These are phyloP conservation scores for Penicillium sclerotiorum DNA, from an alignment of 2,329 filamentous ascomycete species.

Conservation along the genomic window DNA sequence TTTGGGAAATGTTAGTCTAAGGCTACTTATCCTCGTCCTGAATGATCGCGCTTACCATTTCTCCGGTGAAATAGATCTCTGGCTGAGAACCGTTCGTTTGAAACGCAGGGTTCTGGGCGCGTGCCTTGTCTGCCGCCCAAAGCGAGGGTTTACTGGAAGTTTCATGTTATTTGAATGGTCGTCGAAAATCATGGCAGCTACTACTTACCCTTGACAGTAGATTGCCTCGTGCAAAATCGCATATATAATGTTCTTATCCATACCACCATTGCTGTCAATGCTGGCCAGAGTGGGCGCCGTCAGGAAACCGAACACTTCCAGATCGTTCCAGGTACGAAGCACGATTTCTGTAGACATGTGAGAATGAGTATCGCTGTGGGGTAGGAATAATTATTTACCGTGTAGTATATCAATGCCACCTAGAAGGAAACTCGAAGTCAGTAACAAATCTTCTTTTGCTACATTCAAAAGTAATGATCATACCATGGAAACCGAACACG, in stretches of 20 bases:
- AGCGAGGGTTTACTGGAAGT: constrained; percentile 60
- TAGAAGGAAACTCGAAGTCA: constrained; percentile 29
- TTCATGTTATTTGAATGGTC: background rate
- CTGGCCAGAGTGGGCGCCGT: constrained; percentile 69
- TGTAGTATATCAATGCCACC: constrained; percentile 76
- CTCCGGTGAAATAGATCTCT: constrained; percentile 80
- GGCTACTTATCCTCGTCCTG: background rate
- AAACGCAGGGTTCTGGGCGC: constrained; percentile 48
- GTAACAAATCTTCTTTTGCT: background rate
- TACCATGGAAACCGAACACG: constrained; percentile 73
- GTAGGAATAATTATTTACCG: constrained; percentile 41
- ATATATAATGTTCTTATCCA: constrained; percentile 80
- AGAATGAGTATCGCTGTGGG: background rate
- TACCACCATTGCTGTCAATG: constrained; percentile 68
- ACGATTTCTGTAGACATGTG: constrained; percentile 57
- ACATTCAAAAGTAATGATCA: constrained; percentile 16
- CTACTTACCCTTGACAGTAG: constrained; percentile 69
- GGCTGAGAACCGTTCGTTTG: constrained; percentile 45
- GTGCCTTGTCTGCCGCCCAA: constrained; percentile 68
- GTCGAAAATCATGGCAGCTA: background rate
- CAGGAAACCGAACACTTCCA: constrained; percentile 75
- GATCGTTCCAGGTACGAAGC: constrained; percentile 69
- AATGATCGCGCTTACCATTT: constrained; percentile 63
- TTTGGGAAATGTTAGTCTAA: constrained; percentile 1
- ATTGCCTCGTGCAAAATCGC: constrained; percentile 84